Evolutionary conservation across 1,139 yeast species (phyloP), one percentile per base, ranked within the genome.

Genomic region (Candida albicans): DNA sequence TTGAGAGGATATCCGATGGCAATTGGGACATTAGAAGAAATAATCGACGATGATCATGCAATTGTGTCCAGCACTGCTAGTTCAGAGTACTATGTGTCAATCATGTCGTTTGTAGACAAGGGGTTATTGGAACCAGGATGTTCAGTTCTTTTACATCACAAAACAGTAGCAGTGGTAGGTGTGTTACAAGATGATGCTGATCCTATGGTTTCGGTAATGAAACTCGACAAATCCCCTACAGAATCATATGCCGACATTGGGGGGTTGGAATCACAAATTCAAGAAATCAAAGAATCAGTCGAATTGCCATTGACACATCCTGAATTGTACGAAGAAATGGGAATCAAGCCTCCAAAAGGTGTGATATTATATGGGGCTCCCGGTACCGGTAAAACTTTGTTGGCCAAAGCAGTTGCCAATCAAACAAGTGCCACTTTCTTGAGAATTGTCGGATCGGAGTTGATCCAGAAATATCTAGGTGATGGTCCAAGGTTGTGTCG

Each of bases 301-400:
- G 99, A 95, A 66, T 77, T 95, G 59, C 99, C 99, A 8, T 76
- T 95, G 53, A 91, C 98, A 15, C 99, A 95, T 66, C 98, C 99
- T 1, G 99, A 95, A 65, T 73, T 95, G 55, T 95, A 93, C 67
- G 97, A 95, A 68, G 98, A 93, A 68, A 93, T 95, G 97, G 99
- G 99, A 55, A 93, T 95, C 62, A 90, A 91, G 60, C 99, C 99
- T 8, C 99, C 99, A 41, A 93, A 93, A 71, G 99, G 99, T 68
- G 99, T 95, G 44, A 91, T 95, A 56, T 76, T 95, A 49, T 95
- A 95, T 62, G 99, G 99, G 56, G 96, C 98, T 0, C 99, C 99
- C 29, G 99, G 99, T 65, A 95, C 99, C 0, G 99, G 99, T 61
- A 95, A 95, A 67, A 95, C 99, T 0, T 72, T 95, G 52, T 75